Conservation (phyloP, 352 stramenopile species). For the Bremia lactucae region DNA sequence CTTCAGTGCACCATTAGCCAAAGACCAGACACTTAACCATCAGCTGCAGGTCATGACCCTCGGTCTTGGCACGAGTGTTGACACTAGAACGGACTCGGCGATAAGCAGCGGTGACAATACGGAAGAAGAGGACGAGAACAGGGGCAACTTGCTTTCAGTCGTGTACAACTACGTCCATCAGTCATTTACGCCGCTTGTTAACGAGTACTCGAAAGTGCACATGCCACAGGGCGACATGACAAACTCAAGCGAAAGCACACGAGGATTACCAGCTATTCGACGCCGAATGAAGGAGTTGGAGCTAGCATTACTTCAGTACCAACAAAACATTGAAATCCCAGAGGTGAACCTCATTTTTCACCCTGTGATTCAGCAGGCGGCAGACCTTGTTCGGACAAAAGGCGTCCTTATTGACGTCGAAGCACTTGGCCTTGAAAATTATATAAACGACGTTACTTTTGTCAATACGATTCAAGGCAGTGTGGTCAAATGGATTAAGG, state of each 20-base stretch:
- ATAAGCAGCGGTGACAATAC: conserved; percentile 35
- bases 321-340: conserved; percentile 92
- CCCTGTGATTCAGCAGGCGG: conserved; percentile 75
- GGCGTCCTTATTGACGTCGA: conserved; percentile 74
- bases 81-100: conserved; percentile 13
- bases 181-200: conserved; percentile 77
- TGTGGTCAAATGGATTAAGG: conserved; percentile 92
- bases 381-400: conserved; percentile 58
- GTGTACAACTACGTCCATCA: conserved; percentile 87
- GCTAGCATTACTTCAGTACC: conserved; percentile 88
- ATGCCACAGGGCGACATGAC: conserved; percentile 55
- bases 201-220: conserved; percentile 79
- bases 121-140: conserved; percentile 54
- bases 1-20: conserved; percentile 48
- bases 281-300: conserved; percentile 90
- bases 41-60: conserved; percentile 85
- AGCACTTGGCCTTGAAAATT: conserved; percentile 66
- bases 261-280: conserved; percentile 78
- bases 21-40: conserved; percentile 59
- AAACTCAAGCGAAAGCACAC: conserved; percentile 52
- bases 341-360: conserved; percentile 87
- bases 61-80: conserved; percentile 40
- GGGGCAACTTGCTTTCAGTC: conserved; percentile 61
- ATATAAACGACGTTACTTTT: conserved; percentile 75
- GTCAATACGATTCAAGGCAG: conserved; percentile 81